Evolutionary conservation across 2,329 filamentous ascomycete species (phyloP).

Genomic region (Bipolaris zeicola): DNA sequence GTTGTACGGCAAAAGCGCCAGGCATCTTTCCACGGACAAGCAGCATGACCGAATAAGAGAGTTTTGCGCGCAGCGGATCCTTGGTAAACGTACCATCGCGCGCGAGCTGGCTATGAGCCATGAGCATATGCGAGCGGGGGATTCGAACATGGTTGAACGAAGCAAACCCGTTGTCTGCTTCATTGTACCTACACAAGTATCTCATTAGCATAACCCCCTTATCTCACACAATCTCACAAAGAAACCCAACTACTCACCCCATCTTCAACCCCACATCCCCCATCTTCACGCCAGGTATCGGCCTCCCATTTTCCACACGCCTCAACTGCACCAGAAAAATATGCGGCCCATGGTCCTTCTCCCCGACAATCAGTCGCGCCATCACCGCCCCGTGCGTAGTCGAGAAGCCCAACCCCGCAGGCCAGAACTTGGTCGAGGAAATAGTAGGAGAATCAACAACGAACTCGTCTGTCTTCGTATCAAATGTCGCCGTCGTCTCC

Average conservation of each 20-base stretch:
- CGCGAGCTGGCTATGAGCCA: slow-evolving; percentile 54
- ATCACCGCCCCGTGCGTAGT: slow-evolving; percentile 50
- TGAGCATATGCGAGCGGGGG: slow-evolving; percentile 55
- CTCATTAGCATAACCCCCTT: no score
- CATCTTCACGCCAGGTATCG: slow-evolving; percentile 54
- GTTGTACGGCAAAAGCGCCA: slow-evolving; percentile 54
- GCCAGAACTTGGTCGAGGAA: slow-evolving; percentile 30
- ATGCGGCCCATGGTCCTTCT: slow-evolving; percentile 51
- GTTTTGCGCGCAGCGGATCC: slow-evolving; percentile 49
- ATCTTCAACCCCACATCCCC: slow-evolving; percentile 58
- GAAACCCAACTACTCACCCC: slow-evolving; percentile 1
- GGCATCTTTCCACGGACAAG: slow-evolving; percentile 52
- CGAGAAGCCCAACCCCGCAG: slow-evolving; percentile 22
- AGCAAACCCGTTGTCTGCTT: slow-evolving; percentile 58
- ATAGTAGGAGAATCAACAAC: slow-evolving; percentile 56
- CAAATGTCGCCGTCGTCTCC: slow-evolving; percentile 55
- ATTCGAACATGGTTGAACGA: slow-evolving; percentile 54
- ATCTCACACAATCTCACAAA: no score
- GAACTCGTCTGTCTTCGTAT: slow-evolving; percentile 52
- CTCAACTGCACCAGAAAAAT: slow-evolving; percentile 59
- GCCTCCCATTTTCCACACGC: slow-evolving; percentile 49
- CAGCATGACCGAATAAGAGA: slow-evolving; percentile 56
- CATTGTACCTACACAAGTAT: slow-evolving; percentile 46
- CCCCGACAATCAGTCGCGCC: slow-evolving; percentile 53
- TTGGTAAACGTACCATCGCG: slow-evolving; percentile 52